Base-by-base conservation (phyloP, 2,329 filamentous ascomycete species). In the Davidsoniella virescens region DNA sequence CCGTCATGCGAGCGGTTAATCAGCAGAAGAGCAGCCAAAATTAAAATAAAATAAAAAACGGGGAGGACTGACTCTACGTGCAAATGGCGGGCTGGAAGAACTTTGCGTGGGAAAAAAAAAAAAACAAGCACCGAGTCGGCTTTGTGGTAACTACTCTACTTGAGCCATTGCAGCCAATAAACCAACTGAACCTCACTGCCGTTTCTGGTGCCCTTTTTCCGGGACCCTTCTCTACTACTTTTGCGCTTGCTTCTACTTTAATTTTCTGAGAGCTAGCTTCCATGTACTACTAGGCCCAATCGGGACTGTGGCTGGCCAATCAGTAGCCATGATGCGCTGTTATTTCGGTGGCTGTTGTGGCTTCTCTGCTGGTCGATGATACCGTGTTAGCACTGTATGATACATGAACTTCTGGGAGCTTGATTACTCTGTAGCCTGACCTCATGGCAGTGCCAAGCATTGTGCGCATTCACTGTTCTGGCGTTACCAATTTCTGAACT, bases 251-350 rank as follows among this genome's bases (percentile, higher is more conserved):
- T 47, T 47, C 20, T 33, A 12, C 26, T 33, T 33, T 12, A 33
- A 33, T 33, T 33, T 33, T 33, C 6, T 3, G 8, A 33, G 26
- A 33, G 26, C 26, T 33, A 37, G 44, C 33, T 25, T 33, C 33
- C 5, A 20, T 20, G 20, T 20, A 20, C 20, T 37, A 36, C 44
- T 47, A 47, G 16, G 44, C 44, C 44, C 12, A 38, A 26, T 47
- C 25, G 17, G 44, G 36, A 8, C 44, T 47, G 44, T 47, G 44
- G 44, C 44, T 47, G 44, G 20, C 47, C 39, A 50, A 43, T 50
- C 23, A 10, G 2, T 36, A 6, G 5, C 16, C n/a, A 18, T 6
- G 2, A 20, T 17, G 8, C 5, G 23, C 5, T 14, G 18, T 16
- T 18, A 3, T 17, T 25, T 3, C 29, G 17, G 29, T 47, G 44